A percentile compares a stretch with the other conserved stretches of the same genome.
These are phyloP conservation scores for Penicillium hesseltinei DNA, from an alignment of 2,329 filamentous ascomycete genomes.

Conservation along the genomic window DNA sequence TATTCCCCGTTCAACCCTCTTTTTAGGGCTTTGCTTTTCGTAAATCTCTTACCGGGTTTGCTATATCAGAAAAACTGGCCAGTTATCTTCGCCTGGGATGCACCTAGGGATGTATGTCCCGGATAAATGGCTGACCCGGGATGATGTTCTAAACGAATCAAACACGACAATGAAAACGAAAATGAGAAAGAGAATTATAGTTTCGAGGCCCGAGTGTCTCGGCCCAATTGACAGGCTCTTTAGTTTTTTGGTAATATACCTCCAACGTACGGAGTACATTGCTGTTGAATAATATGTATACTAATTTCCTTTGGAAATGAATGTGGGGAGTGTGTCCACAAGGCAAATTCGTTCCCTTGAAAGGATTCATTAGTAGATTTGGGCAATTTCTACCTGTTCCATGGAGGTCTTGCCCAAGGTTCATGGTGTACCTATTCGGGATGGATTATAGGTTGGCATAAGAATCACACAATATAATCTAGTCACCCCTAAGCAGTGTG, in stretches of 20 bases:
- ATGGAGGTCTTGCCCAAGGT: background rate
- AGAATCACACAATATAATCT: background rate
- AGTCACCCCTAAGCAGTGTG: background rate
- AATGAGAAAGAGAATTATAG: background rate
- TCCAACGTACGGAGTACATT: background rate
- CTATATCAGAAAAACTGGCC: background rate
- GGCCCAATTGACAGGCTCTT: background rate
- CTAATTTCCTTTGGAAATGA: background rate
- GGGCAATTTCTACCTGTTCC: background rate
- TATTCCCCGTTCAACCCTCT: background rate
- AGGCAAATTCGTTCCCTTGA: background rate
- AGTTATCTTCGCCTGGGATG: background rate
- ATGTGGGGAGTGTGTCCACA: slow-evolving; percentile 1
- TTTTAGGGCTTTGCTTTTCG: background rate
- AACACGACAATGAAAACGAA: background rate
- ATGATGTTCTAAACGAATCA: background rate
- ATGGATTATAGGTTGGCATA: background rate
- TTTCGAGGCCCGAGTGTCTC: slow-evolving; percentile 2
- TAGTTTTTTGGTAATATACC: background rate
- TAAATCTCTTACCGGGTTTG: background rate
- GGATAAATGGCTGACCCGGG: background rate
- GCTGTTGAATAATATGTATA: background rate
- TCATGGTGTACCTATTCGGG: background rate
- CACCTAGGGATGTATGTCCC: background rate
- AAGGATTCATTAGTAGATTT: background rate